Percentiles rank a stretch among this genome's conserved stretches.
phyloP scores from a whole-genome alignment of 1,139 yeast genomes.

The Kluyveromyces marxianus region DNA sequence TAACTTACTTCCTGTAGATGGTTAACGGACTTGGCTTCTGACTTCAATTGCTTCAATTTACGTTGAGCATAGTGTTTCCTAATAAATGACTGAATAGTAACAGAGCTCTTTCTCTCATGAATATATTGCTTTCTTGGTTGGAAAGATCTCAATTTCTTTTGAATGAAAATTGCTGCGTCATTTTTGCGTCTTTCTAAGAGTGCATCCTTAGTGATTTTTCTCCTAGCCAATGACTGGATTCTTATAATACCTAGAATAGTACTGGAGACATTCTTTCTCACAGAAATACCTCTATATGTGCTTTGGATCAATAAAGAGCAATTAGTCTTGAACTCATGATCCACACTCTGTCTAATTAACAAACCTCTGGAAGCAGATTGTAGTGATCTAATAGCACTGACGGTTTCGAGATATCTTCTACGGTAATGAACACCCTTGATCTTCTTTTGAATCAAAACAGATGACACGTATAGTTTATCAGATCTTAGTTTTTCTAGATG shows the following conservation, averaged over 20 bases:
- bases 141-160: slow-evolving; percentile 36
- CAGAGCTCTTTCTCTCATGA: slow-evolving; percentile 40
- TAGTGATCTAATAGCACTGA: slow-evolving; percentile 45
- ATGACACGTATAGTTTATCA: slow-evolving; percentile 68
- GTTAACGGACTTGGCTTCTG: slow-evolving; percentile 85
- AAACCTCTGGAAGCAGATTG: slow-evolving; percentile 64
- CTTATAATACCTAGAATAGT: slow-evolving; percentile 46
- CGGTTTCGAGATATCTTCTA: slow-evolving; percentile 48
- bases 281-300: slow-evolving; percentile 54
- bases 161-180: slow-evolving; percentile 63
- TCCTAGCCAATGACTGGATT: slow-evolving; percentile 66
- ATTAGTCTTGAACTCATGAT: slow-evolving; percentile 47
- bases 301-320: slow-evolving; percentile 76
- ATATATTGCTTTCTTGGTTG: slow-evolving; percentile 24
- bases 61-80: slow-evolving; percentile 70
- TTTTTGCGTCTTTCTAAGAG: slow-evolving; percentile 43
- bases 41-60: slow-evolving; percentile 56
- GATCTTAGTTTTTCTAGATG: slow-evolving; percentile 80
- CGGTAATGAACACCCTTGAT: slow-evolving; percentile 63
- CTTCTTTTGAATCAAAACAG: slow-evolving; percentile 80
- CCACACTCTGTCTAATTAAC: slow-evolving; percentile 50
- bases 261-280: slow-evolving; percentile 40
- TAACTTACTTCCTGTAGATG: slow-evolving; percentile 88
- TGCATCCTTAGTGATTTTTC: slow-evolving; percentile 48
- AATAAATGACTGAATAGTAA: slow-evolving; percentile 67